Evolutionary conservation across 306 rosid genomes (phyloP), one percentile per base, ranked within the genome.

Genomic region (Ziziphus jujuba): DNA sequence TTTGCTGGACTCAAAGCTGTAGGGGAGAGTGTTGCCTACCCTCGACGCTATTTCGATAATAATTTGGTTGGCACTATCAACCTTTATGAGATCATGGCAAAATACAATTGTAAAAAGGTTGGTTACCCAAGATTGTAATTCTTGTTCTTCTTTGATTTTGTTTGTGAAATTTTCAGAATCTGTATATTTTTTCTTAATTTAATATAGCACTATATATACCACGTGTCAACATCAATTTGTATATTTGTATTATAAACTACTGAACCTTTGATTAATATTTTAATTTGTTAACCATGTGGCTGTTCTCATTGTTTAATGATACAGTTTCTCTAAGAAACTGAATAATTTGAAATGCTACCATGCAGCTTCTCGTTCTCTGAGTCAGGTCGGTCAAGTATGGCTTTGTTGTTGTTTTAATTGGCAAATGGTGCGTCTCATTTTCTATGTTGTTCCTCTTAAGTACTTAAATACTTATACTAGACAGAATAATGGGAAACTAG

Each of bases 1-100:
- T 93, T 93, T 67, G 97, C 97, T 63, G 97, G 91, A 9, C 78
- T 93, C 0, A 90, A 93, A 75, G 97, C 97, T 7, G 97, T 93
- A 33, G 96, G 86, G 4, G 98, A 93, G 75, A 93, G 97, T 71
- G 95, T 88, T 44, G 89, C 76, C 0, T 63, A 88, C 20, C 97
- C 97, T 0, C 90, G 65, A 6, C 90, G 90, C 7, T 93, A 90
- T 71, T 90, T 77, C 31, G 86, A 88, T 61, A 77, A 84, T 45
- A 93, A 93, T 65, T 72, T 93, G 74, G 45, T 85, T 10, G 98
- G 98, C 20, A 90, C 97, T 22, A 77, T 93, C 61, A 90, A 93
- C 74, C 96, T 93, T 35, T 93, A 88, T 25, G 75, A 86, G 67
- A 84, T 88, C 69, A 90, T 93, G 98, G 75, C 87, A 7, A 93